phyloP scores from a whole-genome alignment of 208 protist species.

The Blechomonas ayalai region DNA sequence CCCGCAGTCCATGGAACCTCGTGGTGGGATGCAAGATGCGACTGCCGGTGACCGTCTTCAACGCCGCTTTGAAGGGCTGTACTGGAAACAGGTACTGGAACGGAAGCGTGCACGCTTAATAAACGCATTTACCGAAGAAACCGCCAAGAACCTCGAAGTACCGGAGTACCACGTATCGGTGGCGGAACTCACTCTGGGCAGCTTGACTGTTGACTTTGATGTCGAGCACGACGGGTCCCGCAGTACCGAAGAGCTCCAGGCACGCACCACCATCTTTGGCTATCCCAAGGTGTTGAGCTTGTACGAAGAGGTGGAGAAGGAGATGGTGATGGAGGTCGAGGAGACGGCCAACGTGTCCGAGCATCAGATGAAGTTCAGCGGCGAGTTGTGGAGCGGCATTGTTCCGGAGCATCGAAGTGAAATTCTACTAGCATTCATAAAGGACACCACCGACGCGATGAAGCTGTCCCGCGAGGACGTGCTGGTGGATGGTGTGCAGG shows the following conservation, averaged over 20 bases:
- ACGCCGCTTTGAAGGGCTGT: slow-evolving; percentile 40
- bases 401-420: slow-evolving; percentile 18
- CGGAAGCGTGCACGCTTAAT: slow-evolving; percentile 46
- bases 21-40: not conserved
- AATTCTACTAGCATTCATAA: slow-evolving; percentile 38
- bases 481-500: slow-evolving; percentile 16
- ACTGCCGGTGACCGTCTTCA: slow-evolving; percentile 20
- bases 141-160: slow-evolving; percentile 36
- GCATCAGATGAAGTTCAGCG: slow-evolving; percentile 51
- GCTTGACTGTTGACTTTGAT: slow-evolving; percentile 47
- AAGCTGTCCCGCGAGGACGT: slow-evolving; percentile 15
- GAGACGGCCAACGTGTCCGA: slow-evolving; percentile 5
- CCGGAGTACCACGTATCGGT: slow-evolving; percentile 45
- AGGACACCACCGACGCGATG: slow-evolving; percentile 40
- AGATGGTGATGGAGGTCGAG: slow-evolving; percentile 5
- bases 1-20: slow-evolving; percentile 2
- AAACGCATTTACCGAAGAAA: slow-evolving; percentile 60
- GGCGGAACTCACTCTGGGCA: slow-evolving; percentile 26
- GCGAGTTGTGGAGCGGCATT: slow-evolving; percentile 38
- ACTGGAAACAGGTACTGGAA: slow-evolving; percentile 61
- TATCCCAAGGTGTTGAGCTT: slow-evolving; percentile 41
- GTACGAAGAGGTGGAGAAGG: slow-evolving; percentile 46
- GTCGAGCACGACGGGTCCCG: slow-evolving; percentile 37
- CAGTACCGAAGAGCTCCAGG: slow-evolving; percentile 24
- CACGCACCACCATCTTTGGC: slow-evolving; percentile 19